These are phyloP conservation scores for Umbelopsis sp. DNA, from an alignment of 371 early-diverging fungal genomes.

Conservation along the genomic window DNA sequence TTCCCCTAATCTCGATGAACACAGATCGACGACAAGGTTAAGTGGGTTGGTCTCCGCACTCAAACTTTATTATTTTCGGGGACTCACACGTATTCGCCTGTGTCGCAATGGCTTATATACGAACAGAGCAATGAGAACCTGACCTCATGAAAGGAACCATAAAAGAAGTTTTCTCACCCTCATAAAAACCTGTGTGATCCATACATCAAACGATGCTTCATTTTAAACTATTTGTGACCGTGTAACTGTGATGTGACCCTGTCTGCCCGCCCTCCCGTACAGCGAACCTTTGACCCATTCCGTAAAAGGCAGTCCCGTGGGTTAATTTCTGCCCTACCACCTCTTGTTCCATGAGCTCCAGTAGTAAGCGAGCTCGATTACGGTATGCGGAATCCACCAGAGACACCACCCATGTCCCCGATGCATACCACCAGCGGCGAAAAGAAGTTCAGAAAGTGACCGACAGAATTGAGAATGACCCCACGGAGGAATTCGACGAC, in stretches of 20 bases:
- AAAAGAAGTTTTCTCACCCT: too few relatives aligned
- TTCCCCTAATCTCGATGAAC: background rate
- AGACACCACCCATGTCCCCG: background rate
- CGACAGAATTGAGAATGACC: background rate
- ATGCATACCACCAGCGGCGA: background rate
- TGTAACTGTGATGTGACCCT: too few relatives aligned
- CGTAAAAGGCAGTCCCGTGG: background rate
- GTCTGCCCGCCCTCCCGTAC: too few relatives aligned
- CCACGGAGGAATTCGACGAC: background rate
- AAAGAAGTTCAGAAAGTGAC: background rate
- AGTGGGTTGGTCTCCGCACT: too few relatives aligned
- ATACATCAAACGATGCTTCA: too few relatives aligned
- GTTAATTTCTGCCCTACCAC: too few relatives aligned
- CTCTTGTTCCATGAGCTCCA: background rate
- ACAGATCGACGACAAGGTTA: background rate
- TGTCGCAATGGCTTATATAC: too few relatives aligned
- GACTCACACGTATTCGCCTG: too few relatives aligned
- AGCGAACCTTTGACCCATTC: background rate
- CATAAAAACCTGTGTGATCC: too few relatives aligned
- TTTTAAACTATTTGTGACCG: too few relatives aligned
- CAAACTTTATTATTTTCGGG: background rate
- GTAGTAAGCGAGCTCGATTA: constrained; percentile 9
- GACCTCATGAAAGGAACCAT: too few relatives aligned
- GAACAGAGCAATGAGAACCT: too few relatives aligned
- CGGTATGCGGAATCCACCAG: background rate